Base-by-base conservation (phyloP, 768 basidiomycete genomes). In the Kondoa subrosea region DNA sequence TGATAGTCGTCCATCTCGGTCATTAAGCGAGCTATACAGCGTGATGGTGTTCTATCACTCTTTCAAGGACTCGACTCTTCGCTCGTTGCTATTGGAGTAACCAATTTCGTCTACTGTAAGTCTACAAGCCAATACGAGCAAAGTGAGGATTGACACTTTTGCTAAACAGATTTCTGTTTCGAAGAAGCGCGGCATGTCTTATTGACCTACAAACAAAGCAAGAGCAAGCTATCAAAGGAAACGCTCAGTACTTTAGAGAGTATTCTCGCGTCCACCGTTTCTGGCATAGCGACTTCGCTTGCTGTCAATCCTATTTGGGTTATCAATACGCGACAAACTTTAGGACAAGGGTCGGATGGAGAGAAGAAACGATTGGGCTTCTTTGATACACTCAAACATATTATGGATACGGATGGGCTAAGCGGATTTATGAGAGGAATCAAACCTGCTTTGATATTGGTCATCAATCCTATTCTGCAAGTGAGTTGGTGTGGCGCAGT, bases 301-400 rank as follows among this genome's bases (percentile, higher is more conserved):
- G 34, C 29, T 70, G 87, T 85, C 76, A 96, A 97, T 77, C 93
- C 93, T 1, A 87, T 97, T 69, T 99, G 95, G 95, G 91, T 95
- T 61, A 81, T 97, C 26, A 91, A 97, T 76, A 91, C 90, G 64
- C 57, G 3, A 78, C 79, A 57, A 67, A 29, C 17, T 14, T 67
- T 3, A 29, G 40, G 56, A 62, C n/a, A 71, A 33, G 72, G 71
- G 57, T 78, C 50, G 71, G 76, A 31, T 76, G 26, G 68, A 72
- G 32, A 64, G 71, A 8, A 68, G 77, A 4, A 75, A 78, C 60
- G 81, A 79, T 74, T 84, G 83, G 82, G 85, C 15, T 80, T 87
- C 66, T 67, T 85, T 21, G 82, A 87, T 73, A 88, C 86, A 1
- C 80, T 88, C 31, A 78, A 81, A 67, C 81, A 80, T 68, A 88